Evolutionary conservation across 345 rosid species (phyloP).

Genomic region (Xanthoceras sorbifolium): DNA sequence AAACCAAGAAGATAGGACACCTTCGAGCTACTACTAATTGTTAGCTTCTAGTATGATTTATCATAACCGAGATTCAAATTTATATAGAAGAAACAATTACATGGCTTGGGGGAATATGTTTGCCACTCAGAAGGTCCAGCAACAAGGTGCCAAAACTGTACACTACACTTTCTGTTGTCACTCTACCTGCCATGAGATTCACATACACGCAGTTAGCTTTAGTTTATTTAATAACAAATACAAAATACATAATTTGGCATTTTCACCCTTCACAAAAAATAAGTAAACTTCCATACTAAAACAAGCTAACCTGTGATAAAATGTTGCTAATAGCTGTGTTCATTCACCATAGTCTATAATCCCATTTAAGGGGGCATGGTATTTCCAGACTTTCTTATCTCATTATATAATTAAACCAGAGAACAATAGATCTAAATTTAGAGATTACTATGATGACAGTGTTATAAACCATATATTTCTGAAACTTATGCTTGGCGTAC

Average conservation of each 20-base stretch:
- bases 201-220: conserved; percentile 18
- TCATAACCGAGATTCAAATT: background rate
- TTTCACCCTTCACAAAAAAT: background rate
- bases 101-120: conserved; percentile 97
- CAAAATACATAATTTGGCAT: too few relatives aligned
- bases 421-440: background rate
- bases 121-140: conserved; percentile 96
- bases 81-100: conserved; percentile 44
- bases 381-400: background rate
- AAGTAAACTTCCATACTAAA: background rate
- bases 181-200: conserved; percentile 66
- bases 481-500: conserved; percentile 36
- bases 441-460: background rate
- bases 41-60: background rate
- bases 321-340: background rate
- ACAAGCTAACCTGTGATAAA: background rate
- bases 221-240: background rate
- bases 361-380: background rate
- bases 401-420: background rate
- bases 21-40: background rate
- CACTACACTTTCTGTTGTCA: conserved; percentile 85
- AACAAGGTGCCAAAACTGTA: conserved; percentile 97
- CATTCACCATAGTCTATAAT: background rate
- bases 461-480: background rate
- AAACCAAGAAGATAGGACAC: background rate